Percentiles rank a stretch among this genome's conserved stretches.
phyloP scores from a whole-genome alignment of 202 grass and related monocot genomes.

The Panicum virgatum region DNA sequence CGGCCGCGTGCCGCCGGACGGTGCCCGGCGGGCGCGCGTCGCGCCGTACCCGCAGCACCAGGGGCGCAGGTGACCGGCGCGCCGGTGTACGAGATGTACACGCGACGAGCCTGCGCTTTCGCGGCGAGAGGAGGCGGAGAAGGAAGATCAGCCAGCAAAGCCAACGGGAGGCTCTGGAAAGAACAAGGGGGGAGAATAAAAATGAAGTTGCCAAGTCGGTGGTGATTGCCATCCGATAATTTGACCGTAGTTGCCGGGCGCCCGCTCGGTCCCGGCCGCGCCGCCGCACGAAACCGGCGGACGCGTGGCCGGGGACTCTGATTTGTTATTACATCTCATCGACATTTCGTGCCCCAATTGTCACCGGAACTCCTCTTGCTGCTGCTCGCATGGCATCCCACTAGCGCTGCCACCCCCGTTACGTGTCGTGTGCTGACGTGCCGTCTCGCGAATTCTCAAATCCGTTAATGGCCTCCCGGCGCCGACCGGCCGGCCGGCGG shows the following conservation, averaged over 20 bases:
- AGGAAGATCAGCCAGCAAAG: background rate
- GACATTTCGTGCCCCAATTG: conserved; percentile 16
- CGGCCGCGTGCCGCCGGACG: conserved; percentile 55
- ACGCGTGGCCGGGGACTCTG: conserved; percentile 16
- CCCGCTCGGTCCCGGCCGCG: background rate
- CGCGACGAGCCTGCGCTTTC: background rate
- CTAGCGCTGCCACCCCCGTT: background rate
- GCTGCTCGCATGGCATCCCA: background rate
- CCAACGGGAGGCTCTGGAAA: background rate
- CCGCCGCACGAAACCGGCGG: background rate
- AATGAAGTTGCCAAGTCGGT: background rate
- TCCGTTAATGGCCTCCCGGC: background rate
- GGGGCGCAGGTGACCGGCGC: conserved; percentile 44
- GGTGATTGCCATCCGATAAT: background rate
- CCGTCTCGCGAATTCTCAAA: background rate
- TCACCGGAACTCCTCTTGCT: background rate
- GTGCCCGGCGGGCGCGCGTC: conserved; percentile 49
- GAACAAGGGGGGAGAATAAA: background rate
- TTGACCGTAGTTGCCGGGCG: background rate
- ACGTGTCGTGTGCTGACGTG: too few species aligned
- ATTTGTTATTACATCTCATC: background rate
- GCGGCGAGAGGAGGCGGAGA: background rate
- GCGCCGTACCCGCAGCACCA: conserved; percentile 43
- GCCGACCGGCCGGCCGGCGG: background rate
- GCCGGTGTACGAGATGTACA: conserved; percentile 46